Percentiles rank a stretch among this genome's conserved stretches.
Conservation (phyloP, 2,329 filamentous ascomycete species). For the Xylariaceae sp. region DNA sequence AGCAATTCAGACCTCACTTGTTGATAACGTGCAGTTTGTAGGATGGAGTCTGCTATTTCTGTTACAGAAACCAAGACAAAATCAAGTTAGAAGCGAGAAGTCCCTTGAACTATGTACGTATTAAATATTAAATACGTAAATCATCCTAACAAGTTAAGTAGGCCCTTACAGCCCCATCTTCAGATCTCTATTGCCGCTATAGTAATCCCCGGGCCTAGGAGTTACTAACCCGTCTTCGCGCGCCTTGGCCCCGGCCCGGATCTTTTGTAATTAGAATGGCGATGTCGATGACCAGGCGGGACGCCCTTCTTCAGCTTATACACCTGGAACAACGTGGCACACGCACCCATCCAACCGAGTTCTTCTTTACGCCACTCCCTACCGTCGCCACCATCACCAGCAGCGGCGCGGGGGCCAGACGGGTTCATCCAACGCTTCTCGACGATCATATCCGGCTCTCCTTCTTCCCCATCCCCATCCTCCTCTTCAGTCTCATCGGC, state of each 20-base stretch:
- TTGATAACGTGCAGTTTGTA: no score
- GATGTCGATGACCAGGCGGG: slow-evolving; percentile 24
- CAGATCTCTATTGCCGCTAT: no score
- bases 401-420: not conserved
- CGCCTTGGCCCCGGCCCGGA: slow-evolving; percentile 12
- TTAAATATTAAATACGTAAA: no score
- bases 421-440: slow-evolving; percentile 17
- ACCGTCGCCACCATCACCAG: slow-evolving; percentile 16
- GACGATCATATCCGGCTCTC: slow-evolving; percentile 13
- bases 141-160: no score
- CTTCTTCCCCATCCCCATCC: slow-evolving; percentile 2
- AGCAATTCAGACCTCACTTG: no score
- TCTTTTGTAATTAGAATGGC: not conserved
- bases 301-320: slow-evolving; percentile 38
- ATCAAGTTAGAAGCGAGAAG: no score
- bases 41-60: no score
- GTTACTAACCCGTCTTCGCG: slow-evolving; percentile 20
- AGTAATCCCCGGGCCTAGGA: not conserved
- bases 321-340: slow-evolving; percentile 49
- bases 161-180: no score
- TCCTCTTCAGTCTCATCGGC: not conserved
- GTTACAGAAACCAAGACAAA: no score
- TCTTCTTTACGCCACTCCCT: slow-evolving; percentile 51
- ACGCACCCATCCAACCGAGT: slow-evolving; percentile 56
- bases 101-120: no score